Base-by-base conservation (phyloP, 371 early-diverging fungal genomes). In the Chytridium lagenaria region DNA sequence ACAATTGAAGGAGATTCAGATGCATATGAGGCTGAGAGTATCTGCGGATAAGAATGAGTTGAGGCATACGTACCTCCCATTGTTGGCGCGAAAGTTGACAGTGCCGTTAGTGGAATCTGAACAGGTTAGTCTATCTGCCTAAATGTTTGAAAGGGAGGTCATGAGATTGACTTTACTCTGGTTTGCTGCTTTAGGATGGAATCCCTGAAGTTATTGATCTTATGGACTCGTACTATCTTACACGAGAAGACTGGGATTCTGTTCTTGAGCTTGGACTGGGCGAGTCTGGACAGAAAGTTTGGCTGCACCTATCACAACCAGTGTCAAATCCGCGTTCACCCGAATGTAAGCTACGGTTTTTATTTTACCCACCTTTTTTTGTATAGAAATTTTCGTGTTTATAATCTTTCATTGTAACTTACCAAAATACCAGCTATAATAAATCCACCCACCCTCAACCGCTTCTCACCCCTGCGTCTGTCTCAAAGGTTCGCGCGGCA, bases 211-310 rank as follows among this genome's bases (percentile, higher is more conserved):
- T 94, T 23, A 91, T 99, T 40, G 82, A 90, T 1, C 69, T 89
- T 12, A 93, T 99, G 93, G 94, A 97, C 77, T 83, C 87, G 5
- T 98, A 98, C 78, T 94, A 92, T 74, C 78, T 99, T 55, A 90
- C 87, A 68, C 87, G 91, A 67, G 99, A 98, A 65, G 94, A 95
- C 76, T 88, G 92, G 78, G 97, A 97, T 26, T 82, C 90, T 0
- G 77, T 98, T 30, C 75, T 90, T 71, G 97, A 96, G 59, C 72
- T 99, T 61, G 84, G 88, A n/a, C 50, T 92, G 26, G 86, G 86
- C 0, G 78, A 77, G 50, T 69, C 51, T 52, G 39, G 55, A n/a
- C 59, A 37, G 12, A 83, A 77, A 49, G 82, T 81, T 72, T 91
- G 39, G 67, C 88, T 63, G 87, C 86, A 68, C 75, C 77, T n/a